Base-by-base conservation (phyloP, 495 filamentous ascomycete genomes). In the Neurospora hispaniola region DNA sequence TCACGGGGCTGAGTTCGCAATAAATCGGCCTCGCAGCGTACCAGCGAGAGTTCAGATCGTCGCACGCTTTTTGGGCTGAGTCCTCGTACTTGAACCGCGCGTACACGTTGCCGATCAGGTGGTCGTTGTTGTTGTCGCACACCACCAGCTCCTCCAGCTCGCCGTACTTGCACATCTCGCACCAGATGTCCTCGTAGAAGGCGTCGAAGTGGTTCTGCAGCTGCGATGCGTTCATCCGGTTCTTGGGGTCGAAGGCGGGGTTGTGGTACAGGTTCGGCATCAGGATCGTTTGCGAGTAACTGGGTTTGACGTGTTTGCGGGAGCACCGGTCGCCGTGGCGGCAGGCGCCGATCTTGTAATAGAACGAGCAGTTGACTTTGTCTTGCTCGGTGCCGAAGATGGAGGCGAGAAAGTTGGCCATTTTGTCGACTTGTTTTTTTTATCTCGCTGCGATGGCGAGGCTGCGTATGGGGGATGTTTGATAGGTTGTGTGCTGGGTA, bases 41-140 rank as follows among this genome's bases (percentile, higher is more conserved):
- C 96, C 96, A 99, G 79, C 96, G 91, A 35, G 86, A 89, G 82
- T 98, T 99, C 72, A 98, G 89, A 39, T 89, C 90, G 83, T 99
- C 96, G 87, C 95, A 98, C 74, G 96, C 96, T 42, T 86, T 86
- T 80, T 98, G 94, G 12, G 96, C 96, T 71, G 90, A 90, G 85
- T 99, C 96, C 87, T 99, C 96, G 89, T 98, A 99, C 85, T 99
- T 99, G 91, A 99, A 99, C 74, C 96, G 94, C 38, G 96, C 96
- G 87, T 99, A 99, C 77, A 99, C 96, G 84, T 99, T 99, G 79
- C 96, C 96, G 82, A 99, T 98, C 14, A 99, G 86, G 84, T 99
- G 94, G 81, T 98, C 95, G 85, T 97, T 98, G 83, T 97, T 98
- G 81, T 96, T 95, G 83, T 96, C 93, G 80, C 93, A 96, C 4